phyloP scores from a whole-genome alignment of 768 basidiomycete species.

The Tylopilus sp. region DNA sequence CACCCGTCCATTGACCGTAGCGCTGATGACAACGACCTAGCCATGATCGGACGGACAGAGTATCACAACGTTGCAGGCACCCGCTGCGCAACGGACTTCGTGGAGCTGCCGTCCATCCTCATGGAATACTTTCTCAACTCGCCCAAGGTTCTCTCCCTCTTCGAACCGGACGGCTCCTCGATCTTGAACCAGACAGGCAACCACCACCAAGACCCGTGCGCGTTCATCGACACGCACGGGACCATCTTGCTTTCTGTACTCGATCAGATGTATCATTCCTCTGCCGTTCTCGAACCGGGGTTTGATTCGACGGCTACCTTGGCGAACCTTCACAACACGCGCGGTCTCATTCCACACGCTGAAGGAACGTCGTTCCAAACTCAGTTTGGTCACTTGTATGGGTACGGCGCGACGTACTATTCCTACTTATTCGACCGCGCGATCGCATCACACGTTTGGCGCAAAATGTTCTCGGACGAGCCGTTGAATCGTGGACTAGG shows the following conservation, averaged over 20 bases:
- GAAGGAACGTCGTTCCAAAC: conserved; percentile 90
- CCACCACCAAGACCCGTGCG: conserved; percentile 72
- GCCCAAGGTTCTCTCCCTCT: conserved; percentile 75
- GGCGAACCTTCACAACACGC: conserved; percentile 56
- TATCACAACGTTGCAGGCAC: conserved; percentile 98
- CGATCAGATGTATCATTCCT: conserved; percentile 89
- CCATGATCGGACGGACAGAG: conserved; percentile 96
- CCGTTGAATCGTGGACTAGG: conserved; percentile 73
- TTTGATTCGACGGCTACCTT: conserved; percentile 77
- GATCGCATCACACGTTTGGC: conserved; percentile 92
- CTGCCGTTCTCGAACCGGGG: conserved; percentile 44
- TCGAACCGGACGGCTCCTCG: conserved; percentile 52
- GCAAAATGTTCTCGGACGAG: conserved; percentile 61
- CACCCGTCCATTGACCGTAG: background rate
- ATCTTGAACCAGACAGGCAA: conserved; percentile 50
- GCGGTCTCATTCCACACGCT: conserved; percentile 82
- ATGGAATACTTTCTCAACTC: conserved; percentile 98
- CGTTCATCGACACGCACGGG: conserved; percentile 82
- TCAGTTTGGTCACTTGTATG: conserved; percentile 92
- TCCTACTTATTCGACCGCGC: conserved; percentile 96
- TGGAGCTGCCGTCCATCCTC: conserved; percentile 94
- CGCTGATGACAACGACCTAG: conserved; percentile 39
- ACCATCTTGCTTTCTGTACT: conserved; percentile 87
- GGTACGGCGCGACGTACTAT: conserved; percentile 97
- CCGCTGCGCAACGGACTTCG: conserved; percentile 96